phyloP scores from a whole-genome alignment of 805 yeast genomes.

The Starmerella bombicola region DNA sequence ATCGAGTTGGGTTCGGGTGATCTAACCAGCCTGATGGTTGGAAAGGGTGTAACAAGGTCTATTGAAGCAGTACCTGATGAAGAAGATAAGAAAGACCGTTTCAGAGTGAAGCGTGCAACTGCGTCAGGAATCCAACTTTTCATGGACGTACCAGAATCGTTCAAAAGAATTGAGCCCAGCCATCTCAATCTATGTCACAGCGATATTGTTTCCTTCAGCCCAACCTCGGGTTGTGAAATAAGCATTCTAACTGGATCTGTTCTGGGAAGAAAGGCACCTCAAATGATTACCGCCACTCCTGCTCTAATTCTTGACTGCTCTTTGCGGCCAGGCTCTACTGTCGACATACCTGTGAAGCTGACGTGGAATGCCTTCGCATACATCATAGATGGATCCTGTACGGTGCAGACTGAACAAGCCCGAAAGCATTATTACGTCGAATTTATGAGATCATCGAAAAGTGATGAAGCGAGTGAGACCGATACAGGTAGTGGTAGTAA shows the following conservation, averaged over 20 bases:
- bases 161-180: conserved; percentile 19
- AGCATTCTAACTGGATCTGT: conserved; percentile 17
- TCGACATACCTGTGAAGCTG: conserved; percentile 18
- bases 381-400: conserved; percentile 22
- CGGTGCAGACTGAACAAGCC: conserved; percentile 12
- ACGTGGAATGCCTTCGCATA: conserved; percentile 27
- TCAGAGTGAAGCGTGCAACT: conserved; percentile 1
- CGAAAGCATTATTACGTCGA: conserved; percentile 16
- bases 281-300: conserved; percentile 19
- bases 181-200: conserved; percentile 15
- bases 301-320: conserved; percentile 12
- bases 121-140: conserved; percentile 16
- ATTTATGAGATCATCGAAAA: conserved; percentile 13
- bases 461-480: neutral
- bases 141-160: conserved; percentile 21
- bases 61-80: conserved; percentile 5
- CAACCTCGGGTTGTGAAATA: conserved; percentile 11
- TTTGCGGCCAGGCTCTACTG: conserved; percentile 12
- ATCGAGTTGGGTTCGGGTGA: conserved; percentile 20
- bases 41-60: conserved; percentile 19
- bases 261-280: conserved; percentile 15
- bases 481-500: neutral
- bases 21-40: conserved; percentile 20
- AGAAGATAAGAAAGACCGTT: neutral
- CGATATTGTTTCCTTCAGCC: conserved; percentile 6